Evolutionary conservation across 2,329 filamentous ascomycete genomes (phyloP).

Genomic region (Phoma sp.): DNA sequence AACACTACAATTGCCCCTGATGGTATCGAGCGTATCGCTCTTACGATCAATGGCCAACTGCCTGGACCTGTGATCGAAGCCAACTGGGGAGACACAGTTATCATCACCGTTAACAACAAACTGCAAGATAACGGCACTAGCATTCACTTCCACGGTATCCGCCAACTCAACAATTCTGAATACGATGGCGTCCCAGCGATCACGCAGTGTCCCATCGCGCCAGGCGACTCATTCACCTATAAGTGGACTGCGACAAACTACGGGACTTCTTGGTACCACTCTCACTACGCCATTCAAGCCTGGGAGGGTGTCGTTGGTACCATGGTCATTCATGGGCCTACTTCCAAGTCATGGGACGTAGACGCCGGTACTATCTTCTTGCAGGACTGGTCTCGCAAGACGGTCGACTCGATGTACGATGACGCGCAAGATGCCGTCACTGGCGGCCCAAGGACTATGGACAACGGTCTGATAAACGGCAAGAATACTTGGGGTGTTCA

Average conservation of each 20-base stretch:
- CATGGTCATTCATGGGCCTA: conserved; percentile 51
- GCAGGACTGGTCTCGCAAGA: conserved; percentile 48
- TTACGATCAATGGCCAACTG: conserved; percentile 81
- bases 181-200: conserved; percentile 86
- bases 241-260: conserved; percentile 62
- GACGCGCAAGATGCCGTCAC: conserved; percentile 28
- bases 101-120: conserved; percentile 46
- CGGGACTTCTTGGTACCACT: conserved; percentile 67
- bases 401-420: conserved; percentile 40
- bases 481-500: conserved; percentile 1
- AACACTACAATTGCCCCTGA: conserved; percentile 63
- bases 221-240: conserved; percentile 36
- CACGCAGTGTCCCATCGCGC: conserved; percentile 62
- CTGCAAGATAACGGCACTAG: conserved; percentile 53
- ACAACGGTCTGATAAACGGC: conserved; percentile 32
- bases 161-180: conserved; percentile 61
- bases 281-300: conserved; percentile 64
- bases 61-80: conserved; percentile 73
- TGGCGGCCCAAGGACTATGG: conserved; percentile 19
- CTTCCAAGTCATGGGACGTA: conserved; percentile 46
- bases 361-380: conserved; percentile 44
- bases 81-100: conserved; percentile 59
- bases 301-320: conserved; percentile 40
- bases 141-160: conserved; percentile 61
- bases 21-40: conserved; percentile 69